Evolutionary conservation across 2,329 filamentous ascomycete genomes (phyloP).

Genomic region (Talaromyces sp.): DNA sequence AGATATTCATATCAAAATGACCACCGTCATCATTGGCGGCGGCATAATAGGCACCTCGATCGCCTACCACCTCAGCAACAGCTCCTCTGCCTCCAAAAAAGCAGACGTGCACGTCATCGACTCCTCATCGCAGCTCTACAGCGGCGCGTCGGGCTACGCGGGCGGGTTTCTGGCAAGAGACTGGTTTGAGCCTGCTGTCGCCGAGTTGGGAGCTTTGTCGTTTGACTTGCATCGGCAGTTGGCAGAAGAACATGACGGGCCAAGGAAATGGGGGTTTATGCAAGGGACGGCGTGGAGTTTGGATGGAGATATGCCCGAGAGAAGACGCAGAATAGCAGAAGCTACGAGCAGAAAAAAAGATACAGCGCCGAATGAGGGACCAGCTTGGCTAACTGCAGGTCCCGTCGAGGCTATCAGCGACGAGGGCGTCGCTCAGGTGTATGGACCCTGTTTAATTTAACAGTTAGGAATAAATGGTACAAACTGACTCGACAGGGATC

Average conservation of each 20-base stretch:
- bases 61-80: slow-evolving; percentile 64
- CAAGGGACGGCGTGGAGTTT: slow-evolving; percentile 58
- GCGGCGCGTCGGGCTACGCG: slow-evolving; percentile 68
- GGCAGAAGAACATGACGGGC: slow-evolving; percentile 56
- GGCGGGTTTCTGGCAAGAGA: slow-evolving; percentile 70
- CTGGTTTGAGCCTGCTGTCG: slow-evolving; percentile 61
- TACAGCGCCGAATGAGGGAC: slow-evolving; percentile 24
- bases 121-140: slow-evolving; percentile 58
- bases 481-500: slow-evolving; percentile 50
- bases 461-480: background rate
- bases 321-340: slow-evolving; percentile 37
- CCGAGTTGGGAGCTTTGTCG: slow-evolving; percentile 60
- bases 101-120: slow-evolving; percentile 56
- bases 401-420: slow-evolving; percentile 59
- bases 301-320: slow-evolving; percentile 33
- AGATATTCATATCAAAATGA: slow-evolving; percentile 26
- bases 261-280: slow-evolving; percentile 55
- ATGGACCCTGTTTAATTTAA: background rate
- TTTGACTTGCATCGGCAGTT: slow-evolving; percentile 65
- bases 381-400: slow-evolving; percentile 60
- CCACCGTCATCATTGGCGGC: slow-evolving; percentile 63
- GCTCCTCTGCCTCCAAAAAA: slow-evolving; percentile 21
- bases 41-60: slow-evolving; percentile 68
- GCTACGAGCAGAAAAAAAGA: slow-evolving; percentile 40
- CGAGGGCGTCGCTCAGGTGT: slow-evolving; percentile 62